phyloP scores from a whole-genome alignment of 2,329 filamentous ascomycete genomes.

The Dendryphion nanum region DNA sequence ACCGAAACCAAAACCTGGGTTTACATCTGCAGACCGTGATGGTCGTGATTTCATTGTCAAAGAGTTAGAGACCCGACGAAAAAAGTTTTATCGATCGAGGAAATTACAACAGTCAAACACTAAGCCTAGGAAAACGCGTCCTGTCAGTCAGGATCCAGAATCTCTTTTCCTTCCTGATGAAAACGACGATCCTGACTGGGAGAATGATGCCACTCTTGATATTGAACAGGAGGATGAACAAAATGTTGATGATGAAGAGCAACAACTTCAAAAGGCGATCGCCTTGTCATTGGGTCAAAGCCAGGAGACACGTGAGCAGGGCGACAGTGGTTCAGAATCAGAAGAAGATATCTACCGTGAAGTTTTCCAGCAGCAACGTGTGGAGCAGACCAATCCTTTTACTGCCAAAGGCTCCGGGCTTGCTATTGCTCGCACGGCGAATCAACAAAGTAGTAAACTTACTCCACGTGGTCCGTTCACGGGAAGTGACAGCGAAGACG shows the following conservation, averaged over 20 bases:
- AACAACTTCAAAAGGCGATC: constrained; percentile 78
- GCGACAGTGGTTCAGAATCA: constrained; percentile 46
- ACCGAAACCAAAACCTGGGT: constrained; percentile 56
- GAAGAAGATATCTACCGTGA: constrained; percentile 46
- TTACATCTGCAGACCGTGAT: constrained; percentile 23
- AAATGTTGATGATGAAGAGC: constrained; percentile 61
- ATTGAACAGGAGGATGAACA: constrained; percentile 57
- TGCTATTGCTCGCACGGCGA: constrained; percentile 72
- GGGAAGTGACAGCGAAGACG: constrained; percentile 63
- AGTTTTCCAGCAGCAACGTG: constrained; percentile 47
- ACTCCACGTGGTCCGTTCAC: constrained; percentile 32
- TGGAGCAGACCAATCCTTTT: constrained; percentile 44
- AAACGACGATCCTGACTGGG: constrained; percentile 41
- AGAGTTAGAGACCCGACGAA: constrained; percentile 45
- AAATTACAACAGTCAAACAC: constrained; percentile 17
- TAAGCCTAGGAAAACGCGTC: constrained; percentile 15
- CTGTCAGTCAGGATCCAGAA: constrained; percentile 45
- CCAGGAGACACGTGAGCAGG: constrained; percentile 43
- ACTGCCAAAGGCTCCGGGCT: constrained; percentile 45
- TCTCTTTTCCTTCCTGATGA: constrained; percentile 56
- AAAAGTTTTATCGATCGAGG: constrained; percentile 48
- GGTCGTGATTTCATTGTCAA: constrained; percentile 37
- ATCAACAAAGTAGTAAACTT: constrained; percentile 65
- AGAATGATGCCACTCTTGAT: constrained; percentile 43
- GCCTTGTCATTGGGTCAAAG: constrained; percentile 72